Conservation (phyloP, 306 rosid species). For the Pueraria montana region DNA sequence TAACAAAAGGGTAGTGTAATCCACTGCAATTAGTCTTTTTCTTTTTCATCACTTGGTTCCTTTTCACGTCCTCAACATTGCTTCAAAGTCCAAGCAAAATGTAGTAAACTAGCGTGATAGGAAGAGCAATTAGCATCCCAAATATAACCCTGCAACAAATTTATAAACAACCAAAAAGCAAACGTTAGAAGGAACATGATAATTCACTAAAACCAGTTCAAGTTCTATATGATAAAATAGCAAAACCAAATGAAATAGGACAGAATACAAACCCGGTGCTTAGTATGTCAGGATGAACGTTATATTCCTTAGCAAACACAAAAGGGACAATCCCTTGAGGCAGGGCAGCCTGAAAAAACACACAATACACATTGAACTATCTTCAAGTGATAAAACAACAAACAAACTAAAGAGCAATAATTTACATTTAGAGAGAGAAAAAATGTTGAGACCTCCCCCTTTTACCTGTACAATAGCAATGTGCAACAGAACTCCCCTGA, state of each 20-base stretch:
- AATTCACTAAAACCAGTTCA: neutral
- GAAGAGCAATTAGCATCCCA: conserved; percentile 88
- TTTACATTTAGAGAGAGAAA: too few species aligned
- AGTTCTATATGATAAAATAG: neutral
- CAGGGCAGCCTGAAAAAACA: conserved; percentile 74
- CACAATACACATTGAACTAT: neutral
- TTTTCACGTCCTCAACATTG: conserved; percentile 7
- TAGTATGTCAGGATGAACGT: conserved; percentile 87
- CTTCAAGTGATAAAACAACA: neutral
- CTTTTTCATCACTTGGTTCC: neutral
- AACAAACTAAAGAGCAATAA: neutral
- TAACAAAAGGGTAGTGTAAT: conserved; percentile 38
- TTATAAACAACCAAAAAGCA: conserved; percentile 22
- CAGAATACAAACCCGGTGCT: conserved; percentile 78
- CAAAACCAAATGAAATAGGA: neutral
- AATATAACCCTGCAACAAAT: conserved; percentile 77
- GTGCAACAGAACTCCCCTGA: conserved; percentile 76
- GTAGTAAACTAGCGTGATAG: conserved; percentile 82
- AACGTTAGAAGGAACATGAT: neutral
- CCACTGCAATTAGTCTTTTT: conserved; percentile 44
- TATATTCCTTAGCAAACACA: conserved; percentile 92
- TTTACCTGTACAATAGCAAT: conserved; percentile 88
- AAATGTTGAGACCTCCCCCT: neutral
- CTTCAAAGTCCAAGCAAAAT: conserved; percentile 82
- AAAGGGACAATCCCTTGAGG: conserved; percentile 95